Evolutionary conservation across 2,329 filamentous ascomycete species (phyloP).

Genomic region (Dichotomopilus funicola): DNA sequence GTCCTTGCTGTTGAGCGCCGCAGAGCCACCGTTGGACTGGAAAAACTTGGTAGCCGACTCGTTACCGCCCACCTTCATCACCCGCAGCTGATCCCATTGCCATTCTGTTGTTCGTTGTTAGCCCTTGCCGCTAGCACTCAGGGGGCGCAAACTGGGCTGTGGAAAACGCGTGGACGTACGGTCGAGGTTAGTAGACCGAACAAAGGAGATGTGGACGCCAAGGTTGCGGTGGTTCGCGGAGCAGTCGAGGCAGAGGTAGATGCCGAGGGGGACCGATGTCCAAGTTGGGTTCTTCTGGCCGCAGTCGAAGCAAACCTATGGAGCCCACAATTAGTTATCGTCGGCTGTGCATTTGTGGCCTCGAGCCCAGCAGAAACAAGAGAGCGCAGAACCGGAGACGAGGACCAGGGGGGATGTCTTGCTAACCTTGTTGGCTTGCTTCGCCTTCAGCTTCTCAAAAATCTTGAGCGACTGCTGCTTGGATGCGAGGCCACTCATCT

Average conservation of each 20-base stretch:
- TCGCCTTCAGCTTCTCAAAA: conserved; percentile 94
- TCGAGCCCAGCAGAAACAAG: background rate
- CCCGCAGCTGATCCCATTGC: conserved; percentile 97
- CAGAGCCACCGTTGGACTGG: conserved; percentile 89
- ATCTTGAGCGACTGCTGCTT: conserved; percentile 96
- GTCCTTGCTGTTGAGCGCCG: conserved; percentile 92
- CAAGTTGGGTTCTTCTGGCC: conserved; percentile 96
- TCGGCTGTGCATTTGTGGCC: background rate
- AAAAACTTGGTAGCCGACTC: conserved; percentile 98
- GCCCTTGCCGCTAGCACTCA: background rate
- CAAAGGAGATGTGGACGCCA: conserved; percentile 98
- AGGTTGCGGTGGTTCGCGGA: conserved; percentile 95
- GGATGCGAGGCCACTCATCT: conserved; percentile 64
- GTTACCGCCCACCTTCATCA: conserved; percentile 98
- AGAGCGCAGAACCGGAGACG: background rate
- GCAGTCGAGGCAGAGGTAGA: conserved; percentile 97
- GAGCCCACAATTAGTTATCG: conserved; percentile 17
- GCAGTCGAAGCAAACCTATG: conserved; percentile 94
- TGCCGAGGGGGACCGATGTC: conserved; percentile 94
- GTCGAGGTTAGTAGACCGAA: conserved; percentile 95
- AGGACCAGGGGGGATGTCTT: too few species aligned
- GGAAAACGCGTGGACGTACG: conserved; percentile 53
- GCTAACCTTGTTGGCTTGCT: conserved; percentile 85
- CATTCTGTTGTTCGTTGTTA: conserved; percentile 54
- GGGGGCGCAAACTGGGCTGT: background rate